These are phyloP conservation scores for Wickerhamomyces kurtzmanii DNA, from an alignment of 805 yeast species.

Conservation along the genomic window DNA sequence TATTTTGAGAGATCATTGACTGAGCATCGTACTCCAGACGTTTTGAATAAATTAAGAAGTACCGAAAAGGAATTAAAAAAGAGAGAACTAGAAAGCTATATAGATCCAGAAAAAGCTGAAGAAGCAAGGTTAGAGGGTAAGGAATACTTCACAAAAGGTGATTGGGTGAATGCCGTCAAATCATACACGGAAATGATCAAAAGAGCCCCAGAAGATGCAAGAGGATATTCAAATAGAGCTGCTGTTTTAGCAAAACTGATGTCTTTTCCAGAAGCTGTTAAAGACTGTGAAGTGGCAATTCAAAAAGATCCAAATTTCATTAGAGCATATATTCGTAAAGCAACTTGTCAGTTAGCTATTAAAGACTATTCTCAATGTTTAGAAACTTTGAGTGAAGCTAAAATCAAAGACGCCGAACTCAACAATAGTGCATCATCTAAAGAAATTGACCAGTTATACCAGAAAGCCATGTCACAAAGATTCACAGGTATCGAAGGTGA, in stretches of 20 bases:
- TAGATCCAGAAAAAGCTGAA: conserved; percentile 90
- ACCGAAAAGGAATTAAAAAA: conserved; percentile 81
- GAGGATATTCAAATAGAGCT: conserved; percentile 97
- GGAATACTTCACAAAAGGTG: conserved; percentile 78
- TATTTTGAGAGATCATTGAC: conserved; percentile 85
- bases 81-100: conserved; percentile 66
- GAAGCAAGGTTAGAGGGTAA: conserved; percentile 92
- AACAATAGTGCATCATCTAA: conserved; percentile 48
- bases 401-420: conserved; percentile 58
- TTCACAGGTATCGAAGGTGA: conserved; percentile 72
- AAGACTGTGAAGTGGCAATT: conserved; percentile 87
- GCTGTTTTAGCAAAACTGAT: conserved; percentile 90
- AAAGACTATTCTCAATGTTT: conserved; percentile 76
- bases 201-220: conserved; percentile 93
- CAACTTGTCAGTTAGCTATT: conserved; percentile 86
- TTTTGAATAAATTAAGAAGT: conserved; percentile 74
- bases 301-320: conserved; percentile 79
- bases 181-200: conserved; percentile 93
- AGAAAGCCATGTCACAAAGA: conserved; percentile 71
- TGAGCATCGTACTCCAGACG: conserved; percentile 95
- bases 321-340: conserved; percentile 95
- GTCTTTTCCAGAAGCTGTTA: conserved; percentile 95
- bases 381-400: conserved; percentile 74
- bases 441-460: conserved; percentile 77
- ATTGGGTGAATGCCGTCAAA: conserved; percentile 95